Evolutionary conservation across 495 filamentous ascomycete species (phyloP).

Genomic region (Penicillium canariense): DNA sequence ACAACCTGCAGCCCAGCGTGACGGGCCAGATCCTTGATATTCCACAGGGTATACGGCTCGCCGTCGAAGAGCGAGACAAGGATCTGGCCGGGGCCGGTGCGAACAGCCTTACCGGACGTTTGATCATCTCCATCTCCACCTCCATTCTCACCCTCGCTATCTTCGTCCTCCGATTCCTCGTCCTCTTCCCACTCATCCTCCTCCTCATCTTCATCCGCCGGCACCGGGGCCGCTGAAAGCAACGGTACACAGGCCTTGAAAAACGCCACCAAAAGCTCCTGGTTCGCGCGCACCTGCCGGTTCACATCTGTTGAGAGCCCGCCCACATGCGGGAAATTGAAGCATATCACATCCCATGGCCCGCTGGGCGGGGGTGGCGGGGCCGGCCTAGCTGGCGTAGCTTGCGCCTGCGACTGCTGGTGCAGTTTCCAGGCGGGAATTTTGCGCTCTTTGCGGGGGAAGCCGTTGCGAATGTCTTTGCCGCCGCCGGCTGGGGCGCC

Average conservation of each 20-base stretch:
- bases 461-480: constrained; percentile 42
- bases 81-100: constrained; percentile 58
- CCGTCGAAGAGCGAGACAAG: constrained; percentile 88
- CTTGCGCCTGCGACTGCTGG: constrained; percentile 2
- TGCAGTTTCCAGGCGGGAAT: constrained; percentile 34
- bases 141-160: constrained; percentile 13
- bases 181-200: constrained; percentile 24
- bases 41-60: constrained; percentile 93
- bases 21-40: constrained; percentile 79
- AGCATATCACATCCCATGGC: constrained; percentile 72
- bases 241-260: constrained; percentile 62
- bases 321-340: constrained; percentile 97
- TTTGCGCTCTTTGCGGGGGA: constrained; percentile 27
- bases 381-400: background rate
- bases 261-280: constrained; percentile 81
- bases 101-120: constrained; percentile 18
- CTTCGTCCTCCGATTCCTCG: constrained; percentile 17
- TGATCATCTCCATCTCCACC: constrained; percentile 16
- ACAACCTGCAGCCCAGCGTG: constrained; percentile 74
- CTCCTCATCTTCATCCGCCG: constrained; percentile 26
- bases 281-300: constrained; percentile 87
- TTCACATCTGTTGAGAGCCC: constrained; percentile 90
- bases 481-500: constrained; percentile 40
- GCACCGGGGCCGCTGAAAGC: constrained; percentile 40
- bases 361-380: constrained; percentile 27